Percentiles rank a stretch among this genome's conserved stretches.
Conservation (phyloP, 768 basidiomycete genomes). For the Gloeostereum incarnatum region DNA sequence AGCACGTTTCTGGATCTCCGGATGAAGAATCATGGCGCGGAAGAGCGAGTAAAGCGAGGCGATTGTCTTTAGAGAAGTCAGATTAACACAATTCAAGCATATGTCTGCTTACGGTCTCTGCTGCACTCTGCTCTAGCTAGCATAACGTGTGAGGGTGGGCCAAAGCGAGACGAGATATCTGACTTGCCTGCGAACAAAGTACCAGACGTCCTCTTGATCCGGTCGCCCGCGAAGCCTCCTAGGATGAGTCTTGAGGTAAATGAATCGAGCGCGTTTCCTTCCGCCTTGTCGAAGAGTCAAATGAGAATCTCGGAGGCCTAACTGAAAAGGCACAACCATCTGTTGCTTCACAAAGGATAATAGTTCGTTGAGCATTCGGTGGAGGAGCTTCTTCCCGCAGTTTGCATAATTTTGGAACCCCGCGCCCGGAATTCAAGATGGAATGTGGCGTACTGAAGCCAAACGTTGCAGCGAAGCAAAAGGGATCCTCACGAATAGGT, state of each 20-base stretch:
- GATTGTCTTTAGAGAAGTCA: too few relatives aligned
- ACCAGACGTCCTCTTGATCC: conserved; percentile 9
- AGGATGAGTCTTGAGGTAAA: conserved; percentile 7
- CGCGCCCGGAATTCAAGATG: conserved; percentile 29
- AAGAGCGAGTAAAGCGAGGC: conserved; percentile 9
- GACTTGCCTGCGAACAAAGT: conserved; percentile 12
- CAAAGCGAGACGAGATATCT: neutral
- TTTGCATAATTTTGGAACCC: conserved; percentile 22
- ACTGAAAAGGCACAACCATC: conserved; percentile 13
- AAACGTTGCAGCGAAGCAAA: too few relatives aligned
- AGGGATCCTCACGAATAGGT: too few relatives aligned
- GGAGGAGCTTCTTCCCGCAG: conserved; percentile 19
- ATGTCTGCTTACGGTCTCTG: conserved; percentile 14
- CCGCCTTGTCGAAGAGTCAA: conserved; percentile 4
- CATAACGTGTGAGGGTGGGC: neutral
- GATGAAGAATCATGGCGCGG: conserved; percentile 9
- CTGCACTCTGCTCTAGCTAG: conserved; percentile 10
- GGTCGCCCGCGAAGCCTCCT: conserved; percentile 5
- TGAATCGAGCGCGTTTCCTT: conserved; percentile 9
- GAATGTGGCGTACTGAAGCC: conserved; percentile 19
- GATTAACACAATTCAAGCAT: too few relatives aligned
- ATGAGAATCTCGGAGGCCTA: too few relatives aligned
- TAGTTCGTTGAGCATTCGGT: conserved; percentile 20
- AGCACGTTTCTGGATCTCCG: conserved; percentile 11
- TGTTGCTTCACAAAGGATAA: conserved; percentile 26